Evolutionary conservation across 345 rosid genomes (phyloP).

Genomic region (Gossypium ekmanianum): DNA sequence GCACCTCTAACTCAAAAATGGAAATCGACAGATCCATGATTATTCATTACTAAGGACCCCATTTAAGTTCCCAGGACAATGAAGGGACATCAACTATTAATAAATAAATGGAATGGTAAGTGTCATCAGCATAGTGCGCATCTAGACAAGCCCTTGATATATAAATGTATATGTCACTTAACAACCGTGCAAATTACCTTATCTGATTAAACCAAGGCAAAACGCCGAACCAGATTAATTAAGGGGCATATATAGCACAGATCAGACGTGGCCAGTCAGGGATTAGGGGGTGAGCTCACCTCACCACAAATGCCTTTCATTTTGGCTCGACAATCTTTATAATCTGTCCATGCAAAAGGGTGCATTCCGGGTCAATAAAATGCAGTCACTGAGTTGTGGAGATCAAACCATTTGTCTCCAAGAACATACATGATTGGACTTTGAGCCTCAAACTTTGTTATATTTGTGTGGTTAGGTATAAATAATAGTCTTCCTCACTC

Average conservation of each 20-base stretch:
- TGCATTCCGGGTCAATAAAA: too few species aligned
- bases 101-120: constrained; percentile 4
- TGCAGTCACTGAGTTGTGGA: too few species aligned
- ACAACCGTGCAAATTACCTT: constrained; percentile 21
- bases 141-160: constrained; percentile 1
- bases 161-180: constrained; percentile 17
- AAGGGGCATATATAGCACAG: too few species aligned
- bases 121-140: constrained; percentile 2
- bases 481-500: background rate
- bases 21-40: background rate
- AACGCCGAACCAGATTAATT: background rate
- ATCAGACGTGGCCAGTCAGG: background rate
- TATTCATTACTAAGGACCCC: background rate
- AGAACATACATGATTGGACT: background rate
- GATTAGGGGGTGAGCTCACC: background rate
- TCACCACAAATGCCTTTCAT: too few species aligned
- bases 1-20: background rate
- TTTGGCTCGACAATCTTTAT: too few species aligned
- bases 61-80: background rate
- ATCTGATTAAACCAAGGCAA: background rate
- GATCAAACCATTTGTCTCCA: constrained; percentile 13
- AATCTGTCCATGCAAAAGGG: too few species aligned
- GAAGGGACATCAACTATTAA: background rate
- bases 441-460: constrained; percentile 17
- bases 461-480: background rate